Base-by-base conservation (phyloP, 805 yeast genomes). In the Ogataea salicorniae region DNA sequence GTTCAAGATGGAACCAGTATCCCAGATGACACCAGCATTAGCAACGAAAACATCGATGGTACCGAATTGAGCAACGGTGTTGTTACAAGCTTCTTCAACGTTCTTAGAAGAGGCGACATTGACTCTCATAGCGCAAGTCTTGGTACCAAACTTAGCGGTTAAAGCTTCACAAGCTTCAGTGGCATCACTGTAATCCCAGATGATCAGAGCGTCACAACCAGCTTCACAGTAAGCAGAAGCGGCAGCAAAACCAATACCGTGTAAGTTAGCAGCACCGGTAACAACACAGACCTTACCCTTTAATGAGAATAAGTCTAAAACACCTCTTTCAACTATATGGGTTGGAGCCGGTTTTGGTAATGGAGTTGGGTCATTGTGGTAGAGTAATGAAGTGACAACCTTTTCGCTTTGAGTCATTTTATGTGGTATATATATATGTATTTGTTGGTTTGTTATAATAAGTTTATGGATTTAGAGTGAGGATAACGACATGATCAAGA, bases 201-300 rank as follows among this genome's bases (percentile, higher is more conserved):
- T 59, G 41, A 87, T 87, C 34, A 89, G 79, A 39, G 46, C 62
- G 52, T 84, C 84, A 9, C 95, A 95, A 44, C 96, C 96, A 4
- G 92, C 92, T 68, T 87, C 92, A 43, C 90, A 85, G 59, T 73
- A 87, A 2, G 89, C 91, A 64, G 81, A 86, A 39, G 95, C 95
- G 34, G 86, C 85, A 5, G 87, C 87, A 56, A 66, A 77, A 15
- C 96, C 96, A 54, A 88, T 87, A 34, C 96, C 96, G 13, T 45
- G 40, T 31, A 45, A 48, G 41, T 84, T 74, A 16, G 91, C 82
- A 13, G 88, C 86, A 41, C 96, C 96, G n/a, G 95, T 85, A 49
- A 88, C 78, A 4, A 87, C 80, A 26, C 95, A 94, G 14, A 83
- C 84, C 67, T 86, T 87, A 26, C 94, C 95, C 68, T 83, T 83